Evolutionary conservation across 2,329 filamentous ascomycete genomes (phyloP).

Genomic region (Botrytis cinerea): DNA sequence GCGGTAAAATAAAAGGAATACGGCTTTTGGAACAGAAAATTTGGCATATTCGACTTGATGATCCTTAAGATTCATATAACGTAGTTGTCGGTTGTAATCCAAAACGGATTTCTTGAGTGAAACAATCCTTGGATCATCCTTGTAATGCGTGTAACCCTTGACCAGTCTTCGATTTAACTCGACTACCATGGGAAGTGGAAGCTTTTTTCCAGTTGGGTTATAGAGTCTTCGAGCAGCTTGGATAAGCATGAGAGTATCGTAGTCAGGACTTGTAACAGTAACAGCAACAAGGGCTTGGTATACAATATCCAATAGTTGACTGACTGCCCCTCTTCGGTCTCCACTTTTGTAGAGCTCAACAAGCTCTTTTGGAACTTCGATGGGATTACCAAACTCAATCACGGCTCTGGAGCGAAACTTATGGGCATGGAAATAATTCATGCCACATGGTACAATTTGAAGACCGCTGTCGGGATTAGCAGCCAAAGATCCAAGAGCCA

Average conservation of each 20-base stretch:
- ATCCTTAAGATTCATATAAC: conserved; percentile 29
- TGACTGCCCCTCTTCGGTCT: conserved; percentile 83
- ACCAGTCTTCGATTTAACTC: conserved; percentile 90
- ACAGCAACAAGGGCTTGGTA: conserved; percentile 71
- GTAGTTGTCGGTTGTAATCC: conserved; percentile 64
- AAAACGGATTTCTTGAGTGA: conserved; percentile 27
- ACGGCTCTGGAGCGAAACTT: conserved; percentile 97
- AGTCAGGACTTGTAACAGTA: conserved; percentile 91
- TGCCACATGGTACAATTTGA: conserved; percentile 93
- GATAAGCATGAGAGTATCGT: conserved; percentile 86
- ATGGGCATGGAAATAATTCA: conserved; percentile 99
- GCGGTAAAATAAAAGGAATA: conserved; percentile 77
- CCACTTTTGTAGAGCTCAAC: conserved; percentile 84
- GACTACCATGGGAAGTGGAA: conserved; percentile 30
- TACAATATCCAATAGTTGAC: conserved; percentile 70
- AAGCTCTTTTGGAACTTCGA: conserved; percentile 79
- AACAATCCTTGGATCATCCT: conserved; percentile 28
- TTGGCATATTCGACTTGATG: conserved; percentile 31
- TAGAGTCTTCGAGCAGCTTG: conserved; percentile 92
- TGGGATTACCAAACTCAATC: conserved; percentile 88
- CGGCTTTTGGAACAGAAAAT: conserved; percentile 59
- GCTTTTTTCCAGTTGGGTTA: conserved; percentile 65
- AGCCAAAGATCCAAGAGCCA: conserved; percentile 89
- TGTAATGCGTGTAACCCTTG: conserved; percentile 67
- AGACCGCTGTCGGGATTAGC: conserved; percentile 76